A percentile compares a stretch with the other conserved stretches of the same genome.
phyloP scores from a whole-genome alignment of 129 eudicot species.

The Scalesia atractyloides region DNA sequence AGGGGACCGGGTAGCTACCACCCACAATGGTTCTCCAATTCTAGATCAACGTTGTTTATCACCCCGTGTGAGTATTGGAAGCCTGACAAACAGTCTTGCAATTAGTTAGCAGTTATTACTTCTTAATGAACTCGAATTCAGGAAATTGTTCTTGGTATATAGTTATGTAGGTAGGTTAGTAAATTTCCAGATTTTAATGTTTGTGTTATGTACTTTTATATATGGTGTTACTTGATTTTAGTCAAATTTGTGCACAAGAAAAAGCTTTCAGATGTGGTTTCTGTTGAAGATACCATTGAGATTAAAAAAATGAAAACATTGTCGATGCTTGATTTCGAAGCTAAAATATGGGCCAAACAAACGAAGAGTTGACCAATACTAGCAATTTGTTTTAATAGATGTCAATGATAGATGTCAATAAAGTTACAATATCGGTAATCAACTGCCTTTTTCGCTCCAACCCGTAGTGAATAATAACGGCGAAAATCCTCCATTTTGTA shows the following conservation, averaged over 20 bases:
- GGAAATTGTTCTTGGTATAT: conserved; percentile 57
- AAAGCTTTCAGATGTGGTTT: conserved; percentile 22
- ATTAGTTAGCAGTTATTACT: conserved; percentile 8
- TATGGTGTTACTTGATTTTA: not conserved
- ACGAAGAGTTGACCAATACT: no score
- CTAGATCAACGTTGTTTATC: conserved; percentile 9
- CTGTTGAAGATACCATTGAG: conserved; percentile 27
- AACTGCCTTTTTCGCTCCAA: no score
- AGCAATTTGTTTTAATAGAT: no score
- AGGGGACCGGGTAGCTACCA: no score
- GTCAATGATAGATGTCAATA: no score
- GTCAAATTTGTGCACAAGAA: conserved; percentile 38
- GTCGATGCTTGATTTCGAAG: conserved; percentile 33
- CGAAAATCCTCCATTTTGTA: no score
- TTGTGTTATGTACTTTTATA: not conserved
- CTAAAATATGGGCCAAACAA: conserved; percentile 34
- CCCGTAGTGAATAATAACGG: no score
- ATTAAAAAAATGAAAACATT: conserved; percentile 24
- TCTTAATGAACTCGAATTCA: conserved; percentile 57
- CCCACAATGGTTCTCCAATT: conserved; percentile 8
- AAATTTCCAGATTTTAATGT: conserved; percentile 7
- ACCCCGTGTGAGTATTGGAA: conserved; percentile 12
- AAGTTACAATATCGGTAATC: no score
- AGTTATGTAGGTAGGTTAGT: conserved; percentile 71
- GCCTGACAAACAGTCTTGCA: conserved; percentile 15